Percentiles rank a stretch among this genome's conserved stretches.
Evolutionary conservation across 2,329 filamentous ascomycete species (phyloP).

Genomic region (Epicoccum nigrum): DNA sequence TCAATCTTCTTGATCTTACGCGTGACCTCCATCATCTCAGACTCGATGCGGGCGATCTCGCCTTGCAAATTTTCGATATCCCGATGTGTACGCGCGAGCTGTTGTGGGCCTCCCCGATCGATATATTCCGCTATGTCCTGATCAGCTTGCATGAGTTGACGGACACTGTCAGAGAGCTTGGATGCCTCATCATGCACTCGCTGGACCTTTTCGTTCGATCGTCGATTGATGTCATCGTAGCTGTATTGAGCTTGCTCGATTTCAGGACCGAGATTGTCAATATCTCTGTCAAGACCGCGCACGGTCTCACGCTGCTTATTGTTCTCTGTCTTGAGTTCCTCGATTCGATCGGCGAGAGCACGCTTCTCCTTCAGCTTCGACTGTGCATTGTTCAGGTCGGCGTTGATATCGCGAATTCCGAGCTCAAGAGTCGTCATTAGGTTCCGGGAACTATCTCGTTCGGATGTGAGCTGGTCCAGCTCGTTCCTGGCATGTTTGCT

Average conservation of each 20-base stretch:
- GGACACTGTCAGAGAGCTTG: constrained; percentile 73
- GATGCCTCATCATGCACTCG: constrained; percentile 73
- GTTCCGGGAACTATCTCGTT: constrained; percentile 74
- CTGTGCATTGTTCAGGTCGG: constrained; percentile 71
- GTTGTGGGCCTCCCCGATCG: constrained; percentile 73
- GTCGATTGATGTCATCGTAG: constrained; percentile 76
- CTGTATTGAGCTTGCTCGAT: constrained; percentile 76
- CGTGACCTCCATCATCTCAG: constrained; percentile 70
- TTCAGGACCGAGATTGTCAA: constrained; percentile 76
- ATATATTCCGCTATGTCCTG: constrained; percentile 81
- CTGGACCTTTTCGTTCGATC: constrained; percentile 74
- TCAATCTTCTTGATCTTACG: constrained; percentile 77
- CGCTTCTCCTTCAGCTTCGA: constrained; percentile 83
- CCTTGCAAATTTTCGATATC: constrained; percentile 72
- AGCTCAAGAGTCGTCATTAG: constrained; percentile 75
- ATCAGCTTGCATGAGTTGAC: constrained; percentile 77
- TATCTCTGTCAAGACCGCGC: constrained; percentile 71
- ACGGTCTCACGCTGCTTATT: constrained; percentile 72
- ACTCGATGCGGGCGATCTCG: constrained; percentile 68
- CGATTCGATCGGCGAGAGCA: constrained; percentile 71
- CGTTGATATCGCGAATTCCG: constrained; percentile 75
- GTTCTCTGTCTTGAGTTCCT: constrained; percentile 73
- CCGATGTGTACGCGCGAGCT: constrained; percentile 71
- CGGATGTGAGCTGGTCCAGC: constrained; percentile 69
- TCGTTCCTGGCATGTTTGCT: constrained; percentile 67